Conservation (phyloP, 441 rosid genomes). For the Gossypium laxum region DNA sequence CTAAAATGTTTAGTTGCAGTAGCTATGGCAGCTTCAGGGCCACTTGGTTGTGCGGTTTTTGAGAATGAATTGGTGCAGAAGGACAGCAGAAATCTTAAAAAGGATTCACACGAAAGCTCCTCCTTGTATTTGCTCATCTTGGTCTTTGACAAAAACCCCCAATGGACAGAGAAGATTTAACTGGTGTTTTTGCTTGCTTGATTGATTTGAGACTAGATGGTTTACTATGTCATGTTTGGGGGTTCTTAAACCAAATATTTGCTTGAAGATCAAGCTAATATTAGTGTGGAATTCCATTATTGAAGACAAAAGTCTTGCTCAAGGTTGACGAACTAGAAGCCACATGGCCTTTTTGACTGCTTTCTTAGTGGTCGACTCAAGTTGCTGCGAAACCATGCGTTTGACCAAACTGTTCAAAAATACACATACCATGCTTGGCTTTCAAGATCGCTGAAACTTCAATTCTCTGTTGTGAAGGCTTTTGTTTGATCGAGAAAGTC, state of each 20-base stretch:
- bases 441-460: not conserved
- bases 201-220: not conserved
- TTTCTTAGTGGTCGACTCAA: not conserved
- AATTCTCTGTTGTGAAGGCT: not conserved
- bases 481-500: not conserved
- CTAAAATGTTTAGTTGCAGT: conserved; percentile 36
- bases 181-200: not conserved
- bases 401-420: not conserved
- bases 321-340: not conserved
- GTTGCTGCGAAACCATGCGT: not conserved
- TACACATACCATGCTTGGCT: not conserved
- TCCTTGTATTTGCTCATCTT: conserved; percentile 16
- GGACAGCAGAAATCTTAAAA: conserved; percentile 1
- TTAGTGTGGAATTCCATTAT: not conserved
- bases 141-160: not conserved
- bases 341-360: not conserved
- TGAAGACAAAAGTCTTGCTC: not conserved
- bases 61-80: not conserved
- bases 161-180: not conserved
- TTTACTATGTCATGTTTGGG: not conserved
- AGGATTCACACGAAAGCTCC: not conserved
- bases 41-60: not conserved
- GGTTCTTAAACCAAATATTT: not conserved
- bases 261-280: not conserved
- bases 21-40: conserved; percentile 16